A percentile compares a stretch with the other conserved stretches of the same genome.
Conservation (phyloP, 1,284 basidiomycete genomes). For the Schizophyllum commune region DNA sequence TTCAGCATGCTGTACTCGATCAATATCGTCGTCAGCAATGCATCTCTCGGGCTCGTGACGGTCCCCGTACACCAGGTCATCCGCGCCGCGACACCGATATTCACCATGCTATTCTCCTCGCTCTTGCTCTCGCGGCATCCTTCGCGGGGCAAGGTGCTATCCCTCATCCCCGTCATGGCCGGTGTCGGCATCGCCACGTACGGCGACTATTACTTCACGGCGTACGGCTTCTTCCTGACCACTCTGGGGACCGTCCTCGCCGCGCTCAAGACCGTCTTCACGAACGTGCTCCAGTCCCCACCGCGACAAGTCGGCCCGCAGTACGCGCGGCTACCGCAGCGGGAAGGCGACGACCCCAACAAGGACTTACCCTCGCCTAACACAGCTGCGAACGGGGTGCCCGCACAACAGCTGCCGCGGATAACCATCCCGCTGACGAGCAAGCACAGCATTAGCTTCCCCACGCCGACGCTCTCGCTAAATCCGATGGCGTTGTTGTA, state of each 20-base stretch:
- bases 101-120: conserved; percentile 75
- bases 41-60: conserved; percentile 82
- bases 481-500: conserved; percentile 80
- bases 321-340: neutral
- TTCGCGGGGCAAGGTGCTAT: conserved; percentile 54
- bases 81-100: conserved; percentile 86
- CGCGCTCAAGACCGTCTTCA: conserved; percentile 85
- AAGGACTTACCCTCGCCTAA: neutral
- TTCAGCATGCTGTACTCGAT: conserved; percentile 87
- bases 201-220: conserved; percentile 85
- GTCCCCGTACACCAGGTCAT: conserved; percentile 95
- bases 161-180: conserved; percentile 80
- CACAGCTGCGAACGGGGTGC: conserved; percentile 3
- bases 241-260: conserved; percentile 84
- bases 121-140: conserved; percentile 44
- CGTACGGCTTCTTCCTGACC: conserved; percentile 77
- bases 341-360: neutral
- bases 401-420: neutral
- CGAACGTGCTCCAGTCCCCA: conserved; percentile 67
- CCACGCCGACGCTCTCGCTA: neutral
- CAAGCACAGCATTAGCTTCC: neutral
- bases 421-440: neutral
- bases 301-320: neutral
- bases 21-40: conserved; percentile 90
- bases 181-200: conserved; percentile 93